Conservation (phyloP, 2,329 filamentous ascomycete species). For the Penicillium frequentans region DNA sequence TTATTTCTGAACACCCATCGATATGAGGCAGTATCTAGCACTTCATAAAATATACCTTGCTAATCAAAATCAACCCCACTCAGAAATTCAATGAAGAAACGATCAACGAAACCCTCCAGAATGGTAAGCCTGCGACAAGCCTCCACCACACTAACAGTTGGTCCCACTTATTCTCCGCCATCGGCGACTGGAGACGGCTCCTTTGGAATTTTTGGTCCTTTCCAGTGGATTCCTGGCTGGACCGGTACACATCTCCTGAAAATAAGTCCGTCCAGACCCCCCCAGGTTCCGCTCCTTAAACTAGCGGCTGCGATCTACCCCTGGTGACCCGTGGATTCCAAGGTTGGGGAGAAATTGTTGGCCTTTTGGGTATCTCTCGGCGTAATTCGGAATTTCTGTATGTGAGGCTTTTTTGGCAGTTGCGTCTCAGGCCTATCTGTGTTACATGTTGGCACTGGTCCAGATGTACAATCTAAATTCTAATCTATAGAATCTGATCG, state of each 20-base stretch:
- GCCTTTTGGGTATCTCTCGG: conserved; percentile 1
- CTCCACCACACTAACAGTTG: conserved; percentile 5
- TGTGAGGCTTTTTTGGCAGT: background rate
- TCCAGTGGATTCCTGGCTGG: background rate
- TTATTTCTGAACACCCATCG: too few relatives aligned
- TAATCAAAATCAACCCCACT: too few relatives aligned
- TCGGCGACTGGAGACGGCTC: conserved; percentile 11
- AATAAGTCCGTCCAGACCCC: background rate
- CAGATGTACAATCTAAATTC: background rate
- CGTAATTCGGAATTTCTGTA: conserved; percentile 9
- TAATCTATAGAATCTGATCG: background rate
- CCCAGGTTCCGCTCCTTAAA: conserved; percentile 7
- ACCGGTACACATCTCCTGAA: background rate
- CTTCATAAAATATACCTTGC: too few relatives aligned
- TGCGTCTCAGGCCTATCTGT: background rate
- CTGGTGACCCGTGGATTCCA: background rate
- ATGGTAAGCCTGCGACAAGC: conserved; percentile 12
- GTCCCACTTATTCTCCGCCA: conserved; percentile 18
- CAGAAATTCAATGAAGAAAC: too few relatives aligned
- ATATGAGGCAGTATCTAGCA: too few relatives aligned
- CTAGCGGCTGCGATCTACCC: conserved; percentile 13
- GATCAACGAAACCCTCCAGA: background rate
- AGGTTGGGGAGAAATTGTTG: background rate
- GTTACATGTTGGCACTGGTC: background rate
- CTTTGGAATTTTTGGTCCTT: background rate